Percentiles rank a stretch among this genome's conserved stretches.
phyloP scores from a whole-genome alignment of 768 basidiomycete species.

The Sarcodon sp. region DNA sequence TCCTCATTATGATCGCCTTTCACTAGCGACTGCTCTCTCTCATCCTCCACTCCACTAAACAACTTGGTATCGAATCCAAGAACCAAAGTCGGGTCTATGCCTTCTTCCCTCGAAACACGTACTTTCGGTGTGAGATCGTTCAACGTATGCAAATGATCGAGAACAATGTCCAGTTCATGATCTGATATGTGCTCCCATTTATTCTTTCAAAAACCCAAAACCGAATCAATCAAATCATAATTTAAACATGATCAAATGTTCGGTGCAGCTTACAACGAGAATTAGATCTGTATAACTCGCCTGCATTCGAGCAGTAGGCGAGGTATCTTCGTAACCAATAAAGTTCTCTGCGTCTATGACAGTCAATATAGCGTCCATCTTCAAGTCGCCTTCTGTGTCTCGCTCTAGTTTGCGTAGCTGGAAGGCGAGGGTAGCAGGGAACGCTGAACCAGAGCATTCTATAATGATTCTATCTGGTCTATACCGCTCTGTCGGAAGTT shows the following conservation, averaged over 20 bases:
- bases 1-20: constrained; percentile 54
- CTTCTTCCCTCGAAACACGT: constrained; percentile 44
- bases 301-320: constrained; percentile 86
- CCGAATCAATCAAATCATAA: not conserved
- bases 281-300: constrained; percentile 93
- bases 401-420: constrained; percentile 86
- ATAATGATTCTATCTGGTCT: constrained; percentile 87
- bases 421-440: constrained; percentile 90
- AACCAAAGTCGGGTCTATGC: constrained; percentile 66
- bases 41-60: constrained; percentile 25
- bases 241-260: not conserved
- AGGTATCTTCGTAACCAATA: constrained; percentile 83
- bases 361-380: constrained; percentile 83
- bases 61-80: constrained; percentile 88
- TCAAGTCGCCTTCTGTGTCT: constrained; percentile 62
- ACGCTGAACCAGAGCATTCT: constrained; percentile 92
- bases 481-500: constrained; percentile 46
- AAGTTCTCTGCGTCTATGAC: constrained; percentile 92
- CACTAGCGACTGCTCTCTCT: not conserved
- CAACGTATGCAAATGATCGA: constrained; percentile 81
- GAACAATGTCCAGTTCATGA: constrained; percentile 63
- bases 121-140: constrained; percentile 89
- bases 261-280: constrained; percentile 46
- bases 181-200: constrained; percentile 86
- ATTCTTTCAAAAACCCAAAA: constrained; percentile 33